Evolutionary conservation across 108 stramenopile species (phyloP).

Genomic region (Fragilaria crotonensis): DNA sequence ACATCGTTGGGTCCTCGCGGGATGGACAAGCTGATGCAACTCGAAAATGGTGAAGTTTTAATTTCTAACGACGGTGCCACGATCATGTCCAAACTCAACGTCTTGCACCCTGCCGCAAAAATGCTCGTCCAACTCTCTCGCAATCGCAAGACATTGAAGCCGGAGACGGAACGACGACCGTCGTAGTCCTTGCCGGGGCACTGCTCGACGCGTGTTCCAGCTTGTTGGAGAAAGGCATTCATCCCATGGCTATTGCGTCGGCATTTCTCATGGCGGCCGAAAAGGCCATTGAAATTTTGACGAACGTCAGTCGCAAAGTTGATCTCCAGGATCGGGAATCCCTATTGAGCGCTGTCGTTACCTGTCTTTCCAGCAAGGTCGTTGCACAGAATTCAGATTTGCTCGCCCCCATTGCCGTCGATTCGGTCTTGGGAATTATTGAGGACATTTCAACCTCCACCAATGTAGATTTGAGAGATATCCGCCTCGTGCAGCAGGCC

Average conservation of each 20-base stretch:
- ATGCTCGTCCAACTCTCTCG: conserved; percentile 96
- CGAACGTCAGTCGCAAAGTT: conserved; percentile 69
- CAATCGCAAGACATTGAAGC: conserved; percentile 99
- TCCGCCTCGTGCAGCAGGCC: conserved; percentile 94
- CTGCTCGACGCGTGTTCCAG: conserved; percentile 85
- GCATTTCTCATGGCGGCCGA: conserved; percentile 82
- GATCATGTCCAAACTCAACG: conserved; percentile 94
- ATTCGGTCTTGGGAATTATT: conserved; percentile 90
- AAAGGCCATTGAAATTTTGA: conserved; percentile 49
- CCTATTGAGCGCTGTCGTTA: conserved; percentile 88
- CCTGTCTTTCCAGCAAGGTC: conserved; percentile 95
- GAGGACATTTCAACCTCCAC: conserved; percentile 55
- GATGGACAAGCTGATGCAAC: conserved; percentile 99
- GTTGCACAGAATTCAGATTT: conserved; percentile 91
- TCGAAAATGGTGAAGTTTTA: conserved; percentile 89
- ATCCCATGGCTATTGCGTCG: conserved; percentile 92
- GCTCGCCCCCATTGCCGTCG: conserved; percentile 98
- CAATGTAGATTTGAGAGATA: conserved; percentile 94
- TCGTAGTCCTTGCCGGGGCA: conserved; percentile 97
- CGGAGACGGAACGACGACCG: conserved; percentile 93
- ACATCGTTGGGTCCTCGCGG: conserved; percentile 99
- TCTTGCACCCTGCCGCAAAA: conserved; percentile 97
- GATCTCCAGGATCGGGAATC: conserved; percentile 76
- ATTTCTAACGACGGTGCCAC: conserved; percentile 99
- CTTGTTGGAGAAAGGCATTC: conserved; percentile 88